phyloP scores from a whole-genome alignment of 2,329 filamentous ascomycete genomes.

The Curvularia eragrostidis region DNA sequence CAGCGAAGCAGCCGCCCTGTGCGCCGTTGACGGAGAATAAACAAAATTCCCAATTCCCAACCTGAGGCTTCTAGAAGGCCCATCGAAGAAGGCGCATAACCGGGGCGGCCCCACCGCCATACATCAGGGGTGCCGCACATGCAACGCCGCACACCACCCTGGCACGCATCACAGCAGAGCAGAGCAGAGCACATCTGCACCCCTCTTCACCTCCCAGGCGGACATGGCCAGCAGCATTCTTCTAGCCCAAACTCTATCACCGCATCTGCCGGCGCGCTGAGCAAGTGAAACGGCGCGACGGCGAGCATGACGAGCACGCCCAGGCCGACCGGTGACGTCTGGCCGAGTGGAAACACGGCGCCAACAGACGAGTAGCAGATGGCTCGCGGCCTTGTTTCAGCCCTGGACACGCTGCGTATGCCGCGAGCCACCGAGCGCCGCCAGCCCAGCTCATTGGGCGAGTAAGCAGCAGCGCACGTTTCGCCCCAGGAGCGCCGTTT shows the following conservation, averaged over 20 bases:
- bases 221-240: too few species aligned
- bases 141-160: not conserved
- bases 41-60: too few species aligned
- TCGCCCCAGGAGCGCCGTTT: conserved; percentile 21
- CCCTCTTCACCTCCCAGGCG: too few species aligned
- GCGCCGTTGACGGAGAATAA: conserved; percentile 25
- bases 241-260: not conserved
- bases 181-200: not conserved
- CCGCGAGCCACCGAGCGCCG: conserved; percentile 3
- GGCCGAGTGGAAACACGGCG: conserved; percentile 4
- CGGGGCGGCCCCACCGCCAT: not conserved
- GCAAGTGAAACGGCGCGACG: conserved; percentile 1
- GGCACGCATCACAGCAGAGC: too few species aligned
- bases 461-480: conserved; percentile 27
- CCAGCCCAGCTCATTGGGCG: conserved; percentile 21
- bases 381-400: conserved; percentile 25
- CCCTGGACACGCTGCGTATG: conserved; percentile 2
- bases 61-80: conserved; percentile 32
- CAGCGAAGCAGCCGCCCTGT: not conserved
- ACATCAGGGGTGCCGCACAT: conserved; percentile 2
- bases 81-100: conserved; percentile 18
- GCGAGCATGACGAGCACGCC: not conserved
- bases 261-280: conserved; percentile 9
- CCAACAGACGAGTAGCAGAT: conserved; percentile 11
- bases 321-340: not conserved